Evolutionary conservation across 352 stramenopile species (phyloP).

Genomic region (Globisporangium okanoganense): DNA sequence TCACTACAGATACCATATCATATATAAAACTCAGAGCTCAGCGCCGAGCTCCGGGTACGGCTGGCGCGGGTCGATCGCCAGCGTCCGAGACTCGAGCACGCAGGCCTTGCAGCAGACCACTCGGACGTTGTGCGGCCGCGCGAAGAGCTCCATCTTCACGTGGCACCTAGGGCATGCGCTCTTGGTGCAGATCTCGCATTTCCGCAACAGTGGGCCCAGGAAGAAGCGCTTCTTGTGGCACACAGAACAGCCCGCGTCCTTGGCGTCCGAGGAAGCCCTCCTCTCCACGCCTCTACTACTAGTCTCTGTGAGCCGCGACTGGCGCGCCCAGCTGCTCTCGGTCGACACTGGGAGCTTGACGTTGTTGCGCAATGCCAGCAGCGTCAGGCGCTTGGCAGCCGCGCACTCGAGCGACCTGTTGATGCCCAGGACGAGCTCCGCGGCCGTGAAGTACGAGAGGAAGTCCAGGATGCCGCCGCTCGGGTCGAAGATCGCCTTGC

Average conservation of each 20-base stretch:
- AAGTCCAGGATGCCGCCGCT: conserved; percentile 11
- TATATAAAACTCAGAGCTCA: too few relatives aligned
- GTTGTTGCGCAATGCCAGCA: conserved; percentile 4
- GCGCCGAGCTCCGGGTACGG: conserved; percentile 24
- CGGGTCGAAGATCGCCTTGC: conserved; percentile 12
- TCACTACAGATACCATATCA: too few relatives aligned
- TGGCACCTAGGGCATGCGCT: conserved; percentile 48
- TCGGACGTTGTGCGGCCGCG: conserved; percentile 22
- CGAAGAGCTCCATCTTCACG: conserved; percentile 38
- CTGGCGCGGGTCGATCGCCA: conserved; percentile 33
- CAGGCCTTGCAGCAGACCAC: conserved; percentile 53
- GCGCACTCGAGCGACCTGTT: conserved; percentile 15
- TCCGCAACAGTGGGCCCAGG: conserved; percentile 19
- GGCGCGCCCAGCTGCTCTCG: background rate
- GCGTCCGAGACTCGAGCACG: conserved; percentile 35
- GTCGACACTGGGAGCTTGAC: background rate
- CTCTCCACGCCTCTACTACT: background rate
- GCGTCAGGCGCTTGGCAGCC: conserved; percentile 13
- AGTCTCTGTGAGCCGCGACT: background rate
- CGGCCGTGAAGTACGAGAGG: conserved; percentile 12
- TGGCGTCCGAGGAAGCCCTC: background rate
- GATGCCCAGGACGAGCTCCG: conserved; percentile 13
- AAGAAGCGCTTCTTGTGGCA: conserved; percentile 11
- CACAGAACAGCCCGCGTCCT: background rate
- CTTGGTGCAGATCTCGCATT: conserved; percentile 34